Evolutionary conservation across 1,284 basidiomycete genomes (phyloP).

Genomic region (Stereum hirsutum): DNA sequence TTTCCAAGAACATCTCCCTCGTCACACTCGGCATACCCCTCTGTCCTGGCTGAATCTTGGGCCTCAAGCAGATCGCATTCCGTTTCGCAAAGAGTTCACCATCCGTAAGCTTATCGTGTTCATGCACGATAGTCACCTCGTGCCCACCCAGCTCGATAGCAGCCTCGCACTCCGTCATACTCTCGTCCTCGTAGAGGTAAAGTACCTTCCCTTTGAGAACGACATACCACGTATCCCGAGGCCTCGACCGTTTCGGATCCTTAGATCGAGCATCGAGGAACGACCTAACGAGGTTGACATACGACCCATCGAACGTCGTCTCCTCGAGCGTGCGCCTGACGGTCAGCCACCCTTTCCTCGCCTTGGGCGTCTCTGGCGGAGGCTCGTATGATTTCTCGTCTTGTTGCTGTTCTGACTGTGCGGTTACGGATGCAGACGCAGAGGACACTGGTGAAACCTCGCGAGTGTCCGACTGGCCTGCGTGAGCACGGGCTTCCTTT

Average conservation of each 20-base stretch:
- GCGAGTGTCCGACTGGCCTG: slow-evolving; percentile 16
- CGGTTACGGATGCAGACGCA: too few relatives aligned
- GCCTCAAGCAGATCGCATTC: slow-evolving; percentile 75
- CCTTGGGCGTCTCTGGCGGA: slow-evolving; percentile 55
- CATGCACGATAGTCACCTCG: slow-evolving; percentile 66
- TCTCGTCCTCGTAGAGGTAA: slow-evolving; percentile 88
- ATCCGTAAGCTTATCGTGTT: slow-evolving; percentile 54
- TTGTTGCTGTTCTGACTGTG: slow-evolving; percentile 13
- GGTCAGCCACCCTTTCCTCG: slow-evolving; percentile 79
- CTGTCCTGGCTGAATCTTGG: slow-evolving; percentile 27
- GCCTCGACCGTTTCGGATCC: slow-evolving; percentile 68
- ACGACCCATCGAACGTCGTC: slow-evolving; percentile 46
- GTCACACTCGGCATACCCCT: slow-evolving; percentile 40
- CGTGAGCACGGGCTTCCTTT: slow-evolving; percentile 21
- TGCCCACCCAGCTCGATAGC: slow-evolving; percentile 75
- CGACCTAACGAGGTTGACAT: slow-evolving; percentile 62
- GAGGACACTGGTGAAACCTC: slow-evolving; percentile 18
- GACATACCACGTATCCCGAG: slow-evolving; percentile 85
- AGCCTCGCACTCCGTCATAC: slow-evolving; percentile 78
- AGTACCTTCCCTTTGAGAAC: slow-evolving; percentile 83
- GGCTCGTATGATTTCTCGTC: too few relatives aligned
- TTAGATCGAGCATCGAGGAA: slow-evolving; percentile 68
- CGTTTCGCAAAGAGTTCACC: slow-evolving; percentile 86
- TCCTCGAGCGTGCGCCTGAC: slow-evolving; percentile 77
- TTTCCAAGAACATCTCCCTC: slow-evolving; percentile 34